phyloP scores from a whole-genome alignment of 352 stramenopile genomes.

The Phytophthora multivora region DNA sequence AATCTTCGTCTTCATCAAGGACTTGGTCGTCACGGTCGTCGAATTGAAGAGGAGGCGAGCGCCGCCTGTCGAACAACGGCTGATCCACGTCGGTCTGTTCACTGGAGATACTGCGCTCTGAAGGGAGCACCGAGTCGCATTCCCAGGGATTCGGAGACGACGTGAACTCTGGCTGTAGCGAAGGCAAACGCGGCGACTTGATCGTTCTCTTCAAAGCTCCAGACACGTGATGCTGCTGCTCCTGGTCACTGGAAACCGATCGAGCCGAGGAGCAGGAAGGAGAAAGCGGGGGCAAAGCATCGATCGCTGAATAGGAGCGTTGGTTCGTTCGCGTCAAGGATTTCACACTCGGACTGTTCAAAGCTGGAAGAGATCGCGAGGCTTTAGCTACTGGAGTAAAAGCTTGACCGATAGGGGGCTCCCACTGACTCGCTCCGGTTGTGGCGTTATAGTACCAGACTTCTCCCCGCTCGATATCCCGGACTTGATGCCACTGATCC shows the following conservation, averaged over 20 bases:
- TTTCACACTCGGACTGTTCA: slow-evolving; percentile 14
- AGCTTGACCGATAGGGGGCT: slow-evolving; percentile 34
- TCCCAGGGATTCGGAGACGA: slow-evolving; percentile 57
- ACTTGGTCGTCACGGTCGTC: no score
- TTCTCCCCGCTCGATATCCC: slow-evolving; percentile 66
- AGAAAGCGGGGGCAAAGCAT: slow-evolving; percentile 38
- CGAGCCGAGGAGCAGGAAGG: slow-evolving; percentile 41
- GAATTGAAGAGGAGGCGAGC: slow-evolving; percentile 8
- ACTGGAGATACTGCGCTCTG: slow-evolving; percentile 52
- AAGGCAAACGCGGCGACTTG: slow-evolving; percentile 25
- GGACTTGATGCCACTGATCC: slow-evolving; percentile 72
- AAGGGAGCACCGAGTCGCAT: slow-evolving; percentile 62
- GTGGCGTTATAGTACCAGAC: slow-evolving; percentile 84
- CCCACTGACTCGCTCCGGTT: slow-evolving; percentile 81
- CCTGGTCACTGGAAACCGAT: slow-evolving; percentile 35
- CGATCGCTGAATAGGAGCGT: slow-evolving; percentile 8
- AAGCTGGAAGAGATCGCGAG: slow-evolving; percentile 20
- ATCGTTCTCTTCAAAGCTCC: slow-evolving; percentile 6
- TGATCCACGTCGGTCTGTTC: slow-evolving; percentile 34
- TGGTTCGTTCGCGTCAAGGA: slow-evolving; percentile 9
- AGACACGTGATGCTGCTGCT: slow-evolving; percentile 23
- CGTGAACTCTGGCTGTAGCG: slow-evolving; percentile 37
- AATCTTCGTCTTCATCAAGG: slow-evolving; percentile 28
- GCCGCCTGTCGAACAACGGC: slow-evolving; percentile 18
- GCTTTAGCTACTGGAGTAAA: slow-evolving; percentile 25